Conservation (phyloP, 2,329 filamentous ascomycete genomes). For the Neopestalotiopsis sp. region DNA sequence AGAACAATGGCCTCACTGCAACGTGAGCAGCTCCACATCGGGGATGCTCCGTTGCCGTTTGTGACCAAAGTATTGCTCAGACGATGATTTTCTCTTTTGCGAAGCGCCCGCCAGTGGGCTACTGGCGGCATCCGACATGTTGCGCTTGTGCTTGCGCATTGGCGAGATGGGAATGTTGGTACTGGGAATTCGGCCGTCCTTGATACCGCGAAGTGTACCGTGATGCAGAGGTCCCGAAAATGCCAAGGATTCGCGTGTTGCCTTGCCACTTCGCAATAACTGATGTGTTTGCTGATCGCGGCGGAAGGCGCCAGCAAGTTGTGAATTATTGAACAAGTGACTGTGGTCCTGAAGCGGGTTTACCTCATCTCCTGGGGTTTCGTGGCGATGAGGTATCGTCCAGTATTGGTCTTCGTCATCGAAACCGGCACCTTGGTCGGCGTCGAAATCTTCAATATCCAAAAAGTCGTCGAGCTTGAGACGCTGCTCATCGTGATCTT, state of each 20-base stretch:
- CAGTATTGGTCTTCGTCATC: constrained; percentile 52
- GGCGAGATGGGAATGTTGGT: constrained; percentile 73
- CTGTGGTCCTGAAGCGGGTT: constrained; percentile 58
- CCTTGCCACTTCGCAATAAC: constrained; percentile 64
- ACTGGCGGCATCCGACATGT: constrained; percentile 46
- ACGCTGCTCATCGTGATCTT: constrained; percentile 68
- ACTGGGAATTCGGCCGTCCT: constrained; percentile 68
- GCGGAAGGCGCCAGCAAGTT: constrained; percentile 80
- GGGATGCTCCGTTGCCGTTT: constrained; percentile 65
- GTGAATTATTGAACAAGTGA: constrained; percentile 69
- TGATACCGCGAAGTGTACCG: constrained; percentile 66
- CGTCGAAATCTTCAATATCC: constrained; percentile 65
- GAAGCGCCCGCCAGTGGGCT: constrained; percentile 55
- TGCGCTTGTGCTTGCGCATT: constrained; percentile 61
- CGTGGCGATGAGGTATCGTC: constrained; percentile 56
- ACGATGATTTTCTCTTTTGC: constrained; percentile 61
- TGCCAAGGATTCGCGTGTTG: constrained; percentile 65
- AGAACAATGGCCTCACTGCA: constrained; percentile 3
- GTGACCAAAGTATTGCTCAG: constrained; percentile 47
- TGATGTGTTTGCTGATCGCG: constrained; percentile 68
- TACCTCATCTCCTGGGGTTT: constrained; percentile 53
- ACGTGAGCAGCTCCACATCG: constrained; percentile 48
- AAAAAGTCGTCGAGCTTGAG: constrained; percentile 76
- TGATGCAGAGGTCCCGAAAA: constrained; percentile 65
- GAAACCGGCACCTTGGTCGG: constrained; percentile 50